phyloP scores from a whole-genome alignment of 2,329 filamentous ascomycete genomes.

The Penicillium sp. region DNA sequence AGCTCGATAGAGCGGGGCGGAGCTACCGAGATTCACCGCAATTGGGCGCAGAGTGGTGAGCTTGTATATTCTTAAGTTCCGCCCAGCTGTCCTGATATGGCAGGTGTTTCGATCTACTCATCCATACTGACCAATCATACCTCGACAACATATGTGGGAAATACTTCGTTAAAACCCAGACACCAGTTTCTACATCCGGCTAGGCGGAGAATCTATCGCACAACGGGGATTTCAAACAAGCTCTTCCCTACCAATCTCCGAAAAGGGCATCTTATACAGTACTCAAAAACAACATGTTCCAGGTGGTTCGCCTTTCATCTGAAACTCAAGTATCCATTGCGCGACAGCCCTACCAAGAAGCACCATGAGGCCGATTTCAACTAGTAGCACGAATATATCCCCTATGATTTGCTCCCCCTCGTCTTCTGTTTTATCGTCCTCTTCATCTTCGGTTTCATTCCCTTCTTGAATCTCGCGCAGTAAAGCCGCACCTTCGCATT shows the following conservation, averaged over 20 bases:
- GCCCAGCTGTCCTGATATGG: neutral
- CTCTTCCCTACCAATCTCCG: neutral
- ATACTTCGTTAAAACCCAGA: neutral
- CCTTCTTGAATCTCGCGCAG: neutral
- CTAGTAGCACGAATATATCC: neutral
- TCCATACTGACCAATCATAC: neutral
- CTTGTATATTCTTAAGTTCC: neutral
- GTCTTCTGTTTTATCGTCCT: neutral
- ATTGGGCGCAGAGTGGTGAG: neutral
- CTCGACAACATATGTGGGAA: neutral
- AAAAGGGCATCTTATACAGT: neutral
- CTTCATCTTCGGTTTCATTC: neutral
- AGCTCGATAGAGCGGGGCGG: neutral
- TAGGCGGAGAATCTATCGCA: no score
- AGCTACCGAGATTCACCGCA: neutral
- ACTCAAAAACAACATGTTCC: neutral
- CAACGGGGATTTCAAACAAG: neutral
- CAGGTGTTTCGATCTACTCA: constrained; percentile 3
- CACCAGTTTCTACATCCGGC: no score
- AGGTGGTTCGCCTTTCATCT: neutral
- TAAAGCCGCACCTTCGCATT: neutral
- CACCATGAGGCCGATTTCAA: neutral
- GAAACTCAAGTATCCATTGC: neutral
- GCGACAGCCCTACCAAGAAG: neutral
- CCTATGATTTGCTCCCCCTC: neutral